These are phyloP conservation scores for Entoloma clypeatum DNA, from an alignment of 1,284 basidiomycete species.

Conservation along the genomic window DNA sequence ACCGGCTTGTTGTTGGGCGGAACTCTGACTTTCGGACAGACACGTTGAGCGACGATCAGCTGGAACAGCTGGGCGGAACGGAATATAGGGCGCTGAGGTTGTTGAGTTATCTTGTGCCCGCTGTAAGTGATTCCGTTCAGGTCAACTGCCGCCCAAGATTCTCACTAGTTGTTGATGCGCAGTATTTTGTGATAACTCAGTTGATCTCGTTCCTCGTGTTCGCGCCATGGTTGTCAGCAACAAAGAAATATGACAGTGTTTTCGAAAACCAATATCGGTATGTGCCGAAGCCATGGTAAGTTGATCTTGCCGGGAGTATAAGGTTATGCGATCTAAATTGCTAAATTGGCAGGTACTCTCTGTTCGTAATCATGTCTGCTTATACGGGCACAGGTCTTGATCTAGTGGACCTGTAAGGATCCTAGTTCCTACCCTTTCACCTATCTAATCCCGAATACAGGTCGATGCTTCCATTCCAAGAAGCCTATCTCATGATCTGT, in stretches of 20 bases:
- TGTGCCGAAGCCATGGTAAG: constrained; percentile 49
- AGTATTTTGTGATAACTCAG: constrained; percentile 52
- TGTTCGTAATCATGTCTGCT: constrained; percentile 48
- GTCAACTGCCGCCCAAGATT: not conserved
- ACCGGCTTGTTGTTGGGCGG: constrained; percentile 51
- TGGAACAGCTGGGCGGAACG: constrained; percentile 78
- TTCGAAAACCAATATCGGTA: constrained; percentile 42
- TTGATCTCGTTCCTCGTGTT: constrained; percentile 60
- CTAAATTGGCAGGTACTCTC: constrained; percentile 35
- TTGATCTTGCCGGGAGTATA: constrained; percentile 1
- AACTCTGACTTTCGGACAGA: constrained; percentile 75
- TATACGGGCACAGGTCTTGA: constrained; percentile 56
- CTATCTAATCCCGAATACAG: constrained; percentile 23
- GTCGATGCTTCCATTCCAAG: constrained; percentile 54
- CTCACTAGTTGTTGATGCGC: constrained; percentile 1
- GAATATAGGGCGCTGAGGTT: constrained; percentile 69
- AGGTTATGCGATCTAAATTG: not conserved
- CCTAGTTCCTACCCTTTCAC: not conserved
- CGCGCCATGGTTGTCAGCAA: constrained; percentile 45
- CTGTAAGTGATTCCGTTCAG: constrained; percentile 28
- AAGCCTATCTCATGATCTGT: constrained; percentile 52
- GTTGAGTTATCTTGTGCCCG: constrained; percentile 45
- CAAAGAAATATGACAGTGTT: constrained; percentile 41
- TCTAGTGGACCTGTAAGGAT: constrained; percentile 45
- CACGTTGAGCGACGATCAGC: constrained; percentile 62